Base-by-base conservation (phyloP, 345 rosid species). In the Sonneratia alba region DNA sequence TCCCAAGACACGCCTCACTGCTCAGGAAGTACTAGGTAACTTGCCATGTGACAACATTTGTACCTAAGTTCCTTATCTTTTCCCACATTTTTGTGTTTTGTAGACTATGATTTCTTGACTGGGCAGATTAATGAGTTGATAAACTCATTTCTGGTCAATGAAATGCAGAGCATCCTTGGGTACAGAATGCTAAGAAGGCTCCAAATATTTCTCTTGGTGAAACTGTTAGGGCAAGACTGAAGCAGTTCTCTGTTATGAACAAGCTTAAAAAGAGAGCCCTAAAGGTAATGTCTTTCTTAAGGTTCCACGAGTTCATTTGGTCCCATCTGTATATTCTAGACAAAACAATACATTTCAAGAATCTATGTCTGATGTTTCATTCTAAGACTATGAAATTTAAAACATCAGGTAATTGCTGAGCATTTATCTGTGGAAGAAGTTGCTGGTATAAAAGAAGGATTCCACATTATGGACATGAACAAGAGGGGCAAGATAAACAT, bases 241-340 rank as follows among this genome's bases (percentile, higher is more conserved):
- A 88, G 84, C 98, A 96, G 72, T 96, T 96, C 81, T 85, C 98
- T 15, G 88, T 91, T 66, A 96, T 96, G 94, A 96, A 96, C 87
- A 96, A 92, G 83, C 98, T 96, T 72, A 96, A 96, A 85, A 96
- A 96, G 82, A 85, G 97, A 82, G 99, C 99, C 70, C 90, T 96
- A n/a, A 86, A 93, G 94, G 99, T 95, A 87, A 78, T 71, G 48
- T 70, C 64, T 34, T 71, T 34, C 38, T 64, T 36, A 19, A 15
- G 19, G 56, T 49, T 42, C 56, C 47, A 69, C 70, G 37, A 0
- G 13, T 65, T 62, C 53, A 19, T 42, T 22, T 62, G 65, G 12
- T 27, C 7, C 18, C 66, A 62, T 13, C 27, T 62, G 10, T 47
- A 22, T 57, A 32, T 22, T 13, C 15, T 24, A 12, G 9, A 3